Evolutionary conservation across 306 rosid genomes (phyloP), one percentile per base, ranked within the genome.

Genomic region (Quercus engelmannii): DNA sequence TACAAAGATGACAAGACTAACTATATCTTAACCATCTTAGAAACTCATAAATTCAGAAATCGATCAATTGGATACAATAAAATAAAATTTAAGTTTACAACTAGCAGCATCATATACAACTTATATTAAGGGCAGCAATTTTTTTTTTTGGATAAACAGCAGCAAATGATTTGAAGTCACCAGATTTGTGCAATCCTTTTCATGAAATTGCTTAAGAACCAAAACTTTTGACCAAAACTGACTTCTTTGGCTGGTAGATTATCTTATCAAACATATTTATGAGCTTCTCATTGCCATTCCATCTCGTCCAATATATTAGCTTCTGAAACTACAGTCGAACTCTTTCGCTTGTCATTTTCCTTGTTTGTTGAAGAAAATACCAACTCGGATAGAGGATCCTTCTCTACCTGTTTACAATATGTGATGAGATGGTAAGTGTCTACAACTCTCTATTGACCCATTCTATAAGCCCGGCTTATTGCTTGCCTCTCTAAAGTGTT

Each of bases 401-500:
- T 85, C 33, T 79, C 74, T 4, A 79, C 76, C 78, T 79, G 83
- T 54, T 57, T 82, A 30, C 54, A 26, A 3, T 71, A 79, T 1
- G 80, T 71, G 31, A 86, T 41, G 28, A 82, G 86, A 54, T 82
- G 80, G 10, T 86, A 82, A 2, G 84, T 58, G 26, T 67, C 79
- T 3, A 86, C 86, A 57, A 82, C 69, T 15, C 1, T 79, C 35
- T 26, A 41, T 23, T 86, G 89, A 17, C 86, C 82, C 1, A 76
- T 43, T 64, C 86, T 73, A 68, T 82, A 82, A 3, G 86, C 86
- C 41, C 89, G 56, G 31, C 82, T 68, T 30, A 82, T 79, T 30
- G 89, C 86, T 63, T 82, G 86, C 18, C 82, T 76, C 69, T 79
- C 89, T 21, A 79, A 80, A 1, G 82, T 38, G 43, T 2, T 1